These are phyloP conservation scores for Botryotinia convoluta DNA, from an alignment of 2,329 filamentous ascomycete species.

Conservation along the genomic window DNA sequence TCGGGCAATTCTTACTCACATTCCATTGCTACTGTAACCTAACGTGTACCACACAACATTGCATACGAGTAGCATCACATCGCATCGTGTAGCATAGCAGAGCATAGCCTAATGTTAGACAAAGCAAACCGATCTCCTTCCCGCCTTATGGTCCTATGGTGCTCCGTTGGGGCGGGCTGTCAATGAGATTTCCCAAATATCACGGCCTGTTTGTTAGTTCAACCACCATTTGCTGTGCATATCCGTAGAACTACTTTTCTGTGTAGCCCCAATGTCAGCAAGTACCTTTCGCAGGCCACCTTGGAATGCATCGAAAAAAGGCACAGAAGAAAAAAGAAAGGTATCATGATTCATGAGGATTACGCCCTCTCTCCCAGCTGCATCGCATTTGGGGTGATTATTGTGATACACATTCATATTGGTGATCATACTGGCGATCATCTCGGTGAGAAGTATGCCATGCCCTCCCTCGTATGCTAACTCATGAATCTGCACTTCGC, in stretches of 20 bases:
- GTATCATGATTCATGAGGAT: conserved; percentile 8
- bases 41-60: not conserved
- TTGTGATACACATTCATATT: conserved; percentile 8
- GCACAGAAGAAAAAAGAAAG: conserved; percentile 2
- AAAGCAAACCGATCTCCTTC: not conserved
- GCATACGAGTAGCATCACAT: not conserved
- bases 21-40: not conserved
- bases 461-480: conserved; percentile 8
- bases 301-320: not conserved
- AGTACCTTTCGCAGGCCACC: not conserved
- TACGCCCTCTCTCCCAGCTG: not conserved
- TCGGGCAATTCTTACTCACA: conserved; percentile 16
- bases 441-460: conserved; percentile 17
- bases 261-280: not conserved
- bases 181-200: conserved; percentile 9
- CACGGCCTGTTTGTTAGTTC: not conserved
- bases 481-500: conserved; percentile 10
- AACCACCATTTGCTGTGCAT: conserved; percentile 8
- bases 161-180: not conserved
- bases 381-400: not conserved
- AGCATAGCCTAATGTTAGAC: conserved; percentile 10
- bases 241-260: conserved; percentile 1
- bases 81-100: not conserved
- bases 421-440: conserved; percentile 7
- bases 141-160: not conserved